Evolutionary conservation across 169 alveolate species (phyloP), one percentile per base, ranked within the genome.

Genomic region (Babesia gibsoni): DNA sequence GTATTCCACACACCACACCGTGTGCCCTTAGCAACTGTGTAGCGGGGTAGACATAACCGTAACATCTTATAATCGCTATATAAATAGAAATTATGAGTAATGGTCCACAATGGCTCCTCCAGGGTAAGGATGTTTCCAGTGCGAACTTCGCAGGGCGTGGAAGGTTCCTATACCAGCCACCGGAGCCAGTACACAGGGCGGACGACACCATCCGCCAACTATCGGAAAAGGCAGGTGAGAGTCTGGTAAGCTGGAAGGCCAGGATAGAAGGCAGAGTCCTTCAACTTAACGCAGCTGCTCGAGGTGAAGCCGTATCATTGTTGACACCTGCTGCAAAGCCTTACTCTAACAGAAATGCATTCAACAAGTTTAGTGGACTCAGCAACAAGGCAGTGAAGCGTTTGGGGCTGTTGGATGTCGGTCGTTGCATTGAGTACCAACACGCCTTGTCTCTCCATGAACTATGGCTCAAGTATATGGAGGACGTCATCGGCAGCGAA

Each of bases 401-500:
- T 18, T 39, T 64, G 16, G 83, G 83, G 27, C 53, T 79, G 32
- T 72, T 79, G 30, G 18, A 18, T 18, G 30, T 59, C 22, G 39
- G 50, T 3, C 33, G 32, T 6, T 16, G 25, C n/a, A 42, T 79
- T 4, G 58, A 58, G 16, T 69, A 32, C 54, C 54, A 79, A 18
- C 63, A 59, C 23, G 82, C 88, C 25, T 27, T 27, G 36, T 67
- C 33, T 20, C 67, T 79, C 23, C 63, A 69, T 25, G 14, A 36
- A 20, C 72, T 79, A 4, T 79, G 88, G 88, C 53, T 7, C 37
- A 65, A 79, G 16, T 79, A 79, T 48, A 52, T 73, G 33, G 20
- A 36, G 25, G 80, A 69, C 32, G 50, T 61, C 25, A 74, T 79
- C 16, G 68, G 88, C 32, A 46, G 43, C 22, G 66, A 58, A 8